Evolutionary conservation across 768 basidiomycete genomes (phyloP), one percentile per base, ranked within the genome.

Genomic region (Ramaria rubella): DNA sequence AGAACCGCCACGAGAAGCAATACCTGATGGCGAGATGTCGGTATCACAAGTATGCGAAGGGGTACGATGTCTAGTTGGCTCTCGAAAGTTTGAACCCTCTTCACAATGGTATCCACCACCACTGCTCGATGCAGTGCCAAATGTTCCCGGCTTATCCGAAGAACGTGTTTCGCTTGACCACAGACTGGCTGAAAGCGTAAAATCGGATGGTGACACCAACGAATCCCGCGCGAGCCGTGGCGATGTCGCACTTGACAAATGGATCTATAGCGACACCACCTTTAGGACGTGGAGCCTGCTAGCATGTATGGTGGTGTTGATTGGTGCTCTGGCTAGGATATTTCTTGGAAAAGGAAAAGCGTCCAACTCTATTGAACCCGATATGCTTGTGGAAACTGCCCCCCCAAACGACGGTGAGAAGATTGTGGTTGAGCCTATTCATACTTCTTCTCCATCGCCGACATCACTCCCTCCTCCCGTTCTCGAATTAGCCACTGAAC

Each of bases 1-100:
- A 71, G 74, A 49, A 29, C 56, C 44, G 31, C 61, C 59, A 38
- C 34, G 30, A 12, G 24, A 26, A 15, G 27, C 24, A 34, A 46
- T 33, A 21, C 43, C 7, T 5, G 55, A 56, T 33, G 44, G 31
- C 8, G 52, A 44, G 24, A 14, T 29, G 2, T 24, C 29, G 15
- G n/a, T 17, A 29, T 14, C 38, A 27, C 40, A 21, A 21, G 5
- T 24, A 9, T 58, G 59, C 26, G 43, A 49, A 23, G 44, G 53
- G 31, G 17, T 57, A 24, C 43, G 49, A 38, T 53, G 48, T 38
- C 15, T 44, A 19, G 30, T 24, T 36, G 53, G 58, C 23, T 19
- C 54, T n/a, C n/a, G 55, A 46, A 36, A 51, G 55, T 44, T 23
- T n/a, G 48, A 60, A 40, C 5, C 38, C 19, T 23, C 44, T 40